A percentile compares a stretch with the other conserved stretches of the same genome.
Conservation (phyloP, 176 grass and related monocot genomes). For the Areca catechu region DNA sequence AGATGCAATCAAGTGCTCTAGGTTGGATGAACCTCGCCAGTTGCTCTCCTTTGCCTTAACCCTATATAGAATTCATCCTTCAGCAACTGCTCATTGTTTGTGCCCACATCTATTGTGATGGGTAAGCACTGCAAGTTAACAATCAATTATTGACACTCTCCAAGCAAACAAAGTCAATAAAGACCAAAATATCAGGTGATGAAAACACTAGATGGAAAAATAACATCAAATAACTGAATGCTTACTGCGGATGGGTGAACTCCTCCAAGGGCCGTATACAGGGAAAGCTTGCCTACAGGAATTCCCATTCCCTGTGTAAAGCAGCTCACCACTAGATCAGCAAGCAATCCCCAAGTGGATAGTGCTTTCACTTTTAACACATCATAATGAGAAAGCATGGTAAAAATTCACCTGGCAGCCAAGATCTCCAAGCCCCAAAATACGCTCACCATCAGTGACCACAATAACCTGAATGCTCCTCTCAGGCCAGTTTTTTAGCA, state of each 20-base stretch:
- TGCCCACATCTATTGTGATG: conserved; percentile 92
- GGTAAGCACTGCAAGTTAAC: conserved; percentile 47
- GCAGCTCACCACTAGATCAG: not conserved
- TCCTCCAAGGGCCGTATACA: conserved; percentile 84
- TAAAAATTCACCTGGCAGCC: conserved; percentile 78
- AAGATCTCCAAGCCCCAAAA: conserved; percentile 90
- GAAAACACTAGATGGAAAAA: not conserved
- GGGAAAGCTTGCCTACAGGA: conserved; percentile 78
- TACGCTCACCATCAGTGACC: conserved; percentile 79
- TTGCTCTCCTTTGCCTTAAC: conserved; percentile 59
- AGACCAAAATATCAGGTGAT: not conserved
- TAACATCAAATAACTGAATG: too few species aligned
- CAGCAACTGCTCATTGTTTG: conserved; percentile 75
- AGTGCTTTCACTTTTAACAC: not conserved
- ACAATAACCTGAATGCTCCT: conserved; percentile 96
- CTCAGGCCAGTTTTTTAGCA: conserved; percentile 84
- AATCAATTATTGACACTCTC: not conserved
- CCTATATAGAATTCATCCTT: conserved; percentile 95
- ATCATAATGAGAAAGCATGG: too few species aligned
- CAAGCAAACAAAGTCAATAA: not conserved
- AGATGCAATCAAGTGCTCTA: too few species aligned
- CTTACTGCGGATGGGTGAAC: conserved; percentile 71
- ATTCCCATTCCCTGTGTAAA: conserved; percentile 79
- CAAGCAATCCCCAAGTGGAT: not conserved
- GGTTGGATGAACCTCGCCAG: conserved; percentile 46